A percentile compares a stretch with the other conserved stretches of the same genome.
These are phyloP conservation scores for Hyaloscypha variabilis DNA, from an alignment of 495 filamentous ascomycete species.

Conservation along the genomic window DNA sequence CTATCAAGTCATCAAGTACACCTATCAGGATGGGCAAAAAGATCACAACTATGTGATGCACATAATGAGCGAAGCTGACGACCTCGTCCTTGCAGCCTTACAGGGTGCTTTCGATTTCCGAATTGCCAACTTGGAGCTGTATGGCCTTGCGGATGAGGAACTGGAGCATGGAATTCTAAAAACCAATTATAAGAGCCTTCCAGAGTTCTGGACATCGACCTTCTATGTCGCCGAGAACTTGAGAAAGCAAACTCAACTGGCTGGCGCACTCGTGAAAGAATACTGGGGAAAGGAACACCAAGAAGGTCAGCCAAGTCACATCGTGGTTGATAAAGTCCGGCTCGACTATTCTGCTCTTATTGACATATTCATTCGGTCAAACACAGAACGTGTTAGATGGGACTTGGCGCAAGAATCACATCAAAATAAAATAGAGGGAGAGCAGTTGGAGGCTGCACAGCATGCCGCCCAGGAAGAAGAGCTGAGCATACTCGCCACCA, in stretches of 20 bases:
- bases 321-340: constrained; percentile 49
- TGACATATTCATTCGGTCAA: constrained; percentile 58
- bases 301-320: constrained; percentile 28
- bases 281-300: constrained; percentile 20
- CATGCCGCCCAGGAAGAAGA: constrained; percentile 13
- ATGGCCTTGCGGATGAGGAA: constrained; percentile 68
- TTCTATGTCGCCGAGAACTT: constrained; percentile 58
- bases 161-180: constrained; percentile 70
- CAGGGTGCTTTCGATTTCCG: constrained; percentile 77
- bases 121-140: constrained; percentile 61
- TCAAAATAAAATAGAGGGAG: constrained; percentile 40
- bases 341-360: constrained; percentile 55
- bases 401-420: constrained; percentile 48
- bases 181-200: constrained; percentile 61
- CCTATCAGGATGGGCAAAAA: constrained; percentile 55
- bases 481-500: constrained; percentile 55
- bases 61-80: constrained; percentile 73
- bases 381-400: constrained; percentile 66
- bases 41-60: constrained; percentile 50
- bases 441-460: constrained; percentile 38
- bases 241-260: constrained; percentile 56
- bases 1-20: constrained; percentile 68
- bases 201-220: constrained; percentile 81
- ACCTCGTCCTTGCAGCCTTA: constrained; percentile 72
- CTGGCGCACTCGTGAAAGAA: constrained; percentile 36